Base-by-base conservation (phyloP, 108 stramenopile genomes). In the Nannochloropsis oceanica region DNA sequence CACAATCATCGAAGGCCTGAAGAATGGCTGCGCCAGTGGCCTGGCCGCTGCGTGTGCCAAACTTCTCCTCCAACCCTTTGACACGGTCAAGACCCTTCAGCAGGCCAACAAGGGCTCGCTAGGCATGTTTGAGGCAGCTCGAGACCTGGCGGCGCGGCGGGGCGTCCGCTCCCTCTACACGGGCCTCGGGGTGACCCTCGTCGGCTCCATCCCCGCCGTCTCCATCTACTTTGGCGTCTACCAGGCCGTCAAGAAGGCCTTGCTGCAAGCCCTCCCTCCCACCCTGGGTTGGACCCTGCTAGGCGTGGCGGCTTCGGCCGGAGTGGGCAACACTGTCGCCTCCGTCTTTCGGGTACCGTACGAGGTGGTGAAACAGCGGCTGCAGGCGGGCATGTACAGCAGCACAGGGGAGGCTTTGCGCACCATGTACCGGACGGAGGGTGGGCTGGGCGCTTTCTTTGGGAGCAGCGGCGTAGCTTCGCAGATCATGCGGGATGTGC, bases 401-500 rank as follows among this genome's bases (percentile, higher is more conserved):
- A 91, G 90, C 43, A 93, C 94, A 12, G 84, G 86, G 46, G 85
- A 93, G 34, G 95, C 95, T 22, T 73, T 96, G 22, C 83, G 84
- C 12, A 84, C 87, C 79, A 94, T 95, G 92, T 90, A 92, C 82
- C 50, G 26, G 13, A 44, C n/a, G 12, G 84, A 79, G 73, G 93
- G 91, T 25, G 94, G 93, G 25, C 83, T 92, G 86, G 59, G 84
- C 80, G 93, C 89, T 11, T 96, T 94, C 82, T 97, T 97, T 87
- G 95, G 95, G 10, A 90, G 90, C 26, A 95, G 97, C 20, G 93
- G 95, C 12, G 90, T 97, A 50, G 91, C 93, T 11, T 92, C 92
- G 26, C 97, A 97, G 92, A 96, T 96, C 93, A 82, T 94, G 22
- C 91, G 97, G n/a, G 97, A 97, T 86, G 94, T 97, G 27, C 97